phyloP scores from a whole-genome alignment of 2,329 filamentous ascomycete genomes.

The Sclerotinia sclerotiorum region DNA sequence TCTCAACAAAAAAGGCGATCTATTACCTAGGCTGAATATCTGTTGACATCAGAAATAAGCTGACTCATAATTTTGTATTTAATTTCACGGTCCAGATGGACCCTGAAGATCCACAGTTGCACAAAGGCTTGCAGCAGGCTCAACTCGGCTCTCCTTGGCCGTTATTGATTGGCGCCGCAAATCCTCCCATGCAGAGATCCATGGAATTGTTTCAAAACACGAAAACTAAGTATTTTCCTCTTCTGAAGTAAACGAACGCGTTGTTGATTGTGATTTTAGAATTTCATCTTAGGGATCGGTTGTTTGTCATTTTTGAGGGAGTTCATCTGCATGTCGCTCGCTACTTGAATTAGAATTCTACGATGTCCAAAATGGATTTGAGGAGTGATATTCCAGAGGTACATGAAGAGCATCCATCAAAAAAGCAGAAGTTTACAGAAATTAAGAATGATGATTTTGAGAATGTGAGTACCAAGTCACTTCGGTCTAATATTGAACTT shows the following conservation, averaged over 20 bases:
- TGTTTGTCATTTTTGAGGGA: not conserved
- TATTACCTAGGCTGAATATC: no score
- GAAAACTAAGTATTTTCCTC: not conserved
- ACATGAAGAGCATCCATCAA: not conserved
- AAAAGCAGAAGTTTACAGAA: not conserved
- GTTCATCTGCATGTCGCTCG: not conserved
- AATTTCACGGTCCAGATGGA: not conserved
- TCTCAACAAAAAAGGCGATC: not conserved
- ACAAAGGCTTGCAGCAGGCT: slow-evolving; percentile 2
- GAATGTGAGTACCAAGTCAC: not conserved
- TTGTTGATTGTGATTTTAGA: not conserved
- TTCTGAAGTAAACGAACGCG: no score
- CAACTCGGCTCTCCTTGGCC: not conserved
- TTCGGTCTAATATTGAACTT: not conserved
- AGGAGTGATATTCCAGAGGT: not conserved
- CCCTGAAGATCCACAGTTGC: not conserved
- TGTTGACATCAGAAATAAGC: not conserved
- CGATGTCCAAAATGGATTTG: not conserved
- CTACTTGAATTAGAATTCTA: no score
- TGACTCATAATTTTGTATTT: not conserved
- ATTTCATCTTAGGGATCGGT: not conserved
- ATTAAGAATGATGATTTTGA: not conserved
- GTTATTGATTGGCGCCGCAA: not conserved
- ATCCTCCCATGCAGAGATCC: not conserved
- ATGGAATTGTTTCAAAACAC: not conserved